These are phyloP conservation scores for Verticillium nubilum DNA, from an alignment of 2,329 filamentous ascomycete species.

Conservation along the genomic window DNA sequence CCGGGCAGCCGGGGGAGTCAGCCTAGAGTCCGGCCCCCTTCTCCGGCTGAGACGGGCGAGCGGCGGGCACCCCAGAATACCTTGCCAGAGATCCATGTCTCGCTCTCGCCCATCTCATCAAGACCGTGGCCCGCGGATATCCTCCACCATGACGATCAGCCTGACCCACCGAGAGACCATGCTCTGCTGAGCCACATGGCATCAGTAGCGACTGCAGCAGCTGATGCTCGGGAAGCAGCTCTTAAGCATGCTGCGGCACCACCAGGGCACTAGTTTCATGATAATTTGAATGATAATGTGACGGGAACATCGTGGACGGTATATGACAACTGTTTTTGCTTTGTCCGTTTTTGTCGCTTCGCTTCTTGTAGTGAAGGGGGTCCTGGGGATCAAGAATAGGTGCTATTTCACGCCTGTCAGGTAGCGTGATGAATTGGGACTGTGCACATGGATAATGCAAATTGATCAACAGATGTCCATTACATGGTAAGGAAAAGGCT, in stretches of 20 bases:
- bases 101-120: conserved; percentile 1
- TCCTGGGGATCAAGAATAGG: too few relatives aligned
- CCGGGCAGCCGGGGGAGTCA: conserved; percentile 5
- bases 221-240: conserved; percentile 15
- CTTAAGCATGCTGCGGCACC: conserved; percentile 2
- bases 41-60: not conserved
- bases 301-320: too few relatives aligned
- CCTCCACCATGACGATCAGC: conserved; percentile 7
- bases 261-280: conserved; percentile 4
- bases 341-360: too few relatives aligned
- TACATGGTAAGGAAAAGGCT: too few relatives aligned
- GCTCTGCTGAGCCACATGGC: conserved; percentile 29
- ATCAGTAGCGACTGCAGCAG: conserved; percentile 17
- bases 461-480: too few relatives aligned
- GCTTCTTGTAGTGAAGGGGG: too few relatives aligned
- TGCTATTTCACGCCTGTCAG: too few relatives aligned
- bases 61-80: not conserved
- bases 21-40: not conserved
- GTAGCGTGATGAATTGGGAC: too few relatives aligned
- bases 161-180: conserved; percentile 14
- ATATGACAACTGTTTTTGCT: too few relatives aligned
- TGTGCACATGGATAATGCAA: too few relatives aligned
- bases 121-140: conserved; percentile 9
- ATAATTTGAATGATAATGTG: not conserved
- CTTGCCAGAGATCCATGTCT: conserved; percentile 5